These are phyloP conservation scores for Syncephalis plumigaleata DNA, from an alignment of 371 early-diverging fungal species.

Conservation along the genomic window DNA sequence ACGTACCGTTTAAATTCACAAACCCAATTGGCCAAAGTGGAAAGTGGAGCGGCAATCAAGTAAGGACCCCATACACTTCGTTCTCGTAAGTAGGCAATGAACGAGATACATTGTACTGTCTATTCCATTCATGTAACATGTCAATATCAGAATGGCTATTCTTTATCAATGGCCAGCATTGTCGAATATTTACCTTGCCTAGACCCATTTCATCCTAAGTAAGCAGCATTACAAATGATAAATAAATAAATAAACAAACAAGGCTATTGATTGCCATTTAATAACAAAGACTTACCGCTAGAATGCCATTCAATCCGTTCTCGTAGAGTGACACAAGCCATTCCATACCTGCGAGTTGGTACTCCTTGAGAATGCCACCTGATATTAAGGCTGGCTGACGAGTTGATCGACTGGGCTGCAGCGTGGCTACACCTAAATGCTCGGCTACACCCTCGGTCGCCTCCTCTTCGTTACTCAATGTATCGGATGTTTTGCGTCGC, in stretches of 20 bases:
- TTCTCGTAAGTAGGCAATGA: constrained; percentile 68
- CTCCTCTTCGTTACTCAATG: background rate
- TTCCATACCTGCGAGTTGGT: constrained; percentile 94
- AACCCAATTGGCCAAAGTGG: constrained; percentile 58
- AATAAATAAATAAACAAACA: no score
- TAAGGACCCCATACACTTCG: constrained; percentile 45
- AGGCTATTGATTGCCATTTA: no score
- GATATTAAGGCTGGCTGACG: constrained; percentile 66
- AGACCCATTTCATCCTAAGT: constrained; percentile 89
- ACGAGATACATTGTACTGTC: constrained; percentile 94
- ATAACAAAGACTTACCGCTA: constrained; percentile 29
- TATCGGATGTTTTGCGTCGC: background rate
- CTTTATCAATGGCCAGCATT: no score
- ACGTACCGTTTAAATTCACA: constrained; percentile 66
- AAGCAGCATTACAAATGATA: no score
- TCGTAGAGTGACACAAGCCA: constrained; percentile 97
- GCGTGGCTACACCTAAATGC: constrained; percentile 2
- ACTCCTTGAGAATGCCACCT: constrained; percentile 75
- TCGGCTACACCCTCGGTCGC: constrained; percentile 1
- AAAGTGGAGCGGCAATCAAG: constrained; percentile 60
- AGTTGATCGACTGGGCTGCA: constrained; percentile 15
- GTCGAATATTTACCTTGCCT: constrained; percentile 57
- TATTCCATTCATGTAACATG: no score
- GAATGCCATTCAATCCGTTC: constrained; percentile 93
- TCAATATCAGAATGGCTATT: no score